Base-by-base conservation (phyloP, 148 eudicot genomes). In the Chenopodium berlandieri region DNA sequence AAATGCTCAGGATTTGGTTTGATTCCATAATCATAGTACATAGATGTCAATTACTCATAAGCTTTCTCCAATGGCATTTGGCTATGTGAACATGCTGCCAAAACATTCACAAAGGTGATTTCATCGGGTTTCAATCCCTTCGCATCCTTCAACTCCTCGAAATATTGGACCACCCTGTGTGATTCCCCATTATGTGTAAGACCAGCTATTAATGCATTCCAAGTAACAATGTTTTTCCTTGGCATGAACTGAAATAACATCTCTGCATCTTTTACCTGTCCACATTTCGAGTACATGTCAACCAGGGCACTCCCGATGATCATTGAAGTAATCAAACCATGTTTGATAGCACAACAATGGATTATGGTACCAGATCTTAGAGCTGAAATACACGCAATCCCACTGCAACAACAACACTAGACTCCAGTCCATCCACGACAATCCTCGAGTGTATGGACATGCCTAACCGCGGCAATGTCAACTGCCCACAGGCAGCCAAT, bases 221-320 rank as follows among this genome's bases (percentile, higher is more conserved):
- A 94, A 62, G 95, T 89, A 31, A 94, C 88, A n/a, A 91, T 79
- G 79, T 94, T 94, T 82, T 86, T 94, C 37, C 47, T 60, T 14
- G 94, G 92, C 56, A 93, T 40, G 30, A 81, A 68, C 6, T 70
- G 54, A 80, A 91, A 94, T n/a, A 91, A 9, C 19, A 77, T 40
- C 80, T 94, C 92, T 0, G 91, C 94, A 20, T 87, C 86, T 27
- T 80, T 48, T n/a, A 83, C 82, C 54, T 83, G 84, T 58, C 98
- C 97, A 52, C 95, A 92, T 80, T 92, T 94, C 4, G 91, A 94
- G 82, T 94, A 94, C 98, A 91, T 88, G 84, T 90, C 93, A 65
- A 90, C 80, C 64, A 94, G 83, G 32, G 98, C 95, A 73, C 89
- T 92, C 20, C 98, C 97, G 74, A 94, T 89, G 37, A 91, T 91